phyloP scores from a whole-genome alignment of 495 filamentous ascomycete species.

The Patellaria atrata region DNA sequence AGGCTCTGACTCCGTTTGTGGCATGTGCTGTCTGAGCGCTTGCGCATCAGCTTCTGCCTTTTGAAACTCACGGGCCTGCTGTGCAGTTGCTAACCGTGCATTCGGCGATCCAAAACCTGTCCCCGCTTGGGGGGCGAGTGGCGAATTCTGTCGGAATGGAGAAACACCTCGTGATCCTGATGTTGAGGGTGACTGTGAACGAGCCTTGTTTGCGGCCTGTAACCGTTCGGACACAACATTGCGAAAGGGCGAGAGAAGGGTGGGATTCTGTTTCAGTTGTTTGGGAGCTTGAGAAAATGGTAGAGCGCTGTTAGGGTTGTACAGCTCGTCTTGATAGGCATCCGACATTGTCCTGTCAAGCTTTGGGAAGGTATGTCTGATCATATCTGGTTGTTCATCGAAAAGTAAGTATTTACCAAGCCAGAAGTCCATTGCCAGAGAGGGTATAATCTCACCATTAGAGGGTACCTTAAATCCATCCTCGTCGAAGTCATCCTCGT shows the following conservation, averaged over 20 bases:
- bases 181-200: constrained; percentile 39
- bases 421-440: constrained; percentile 30
- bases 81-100: constrained; percentile 38
- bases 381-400: constrained; percentile 23
- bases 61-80: constrained; percentile 43
- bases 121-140: constrained; percentile 37
- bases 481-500: constrained; percentile 40
- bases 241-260: constrained; percentile 40
- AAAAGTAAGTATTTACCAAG: constrained; percentile 48
- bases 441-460: constrained; percentile 21
- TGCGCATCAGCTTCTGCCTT: constrained; percentile 44
- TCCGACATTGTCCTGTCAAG: constrained; percentile 78
- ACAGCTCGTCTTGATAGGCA: constrained; percentile 72
- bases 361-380: constrained; percentile 45
- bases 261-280: constrained; percentile 28
- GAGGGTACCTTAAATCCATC: constrained; percentile 21
- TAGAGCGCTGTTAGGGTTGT: constrained; percentile 51
- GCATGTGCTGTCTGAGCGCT: constrained; percentile 25
- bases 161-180: constrained; percentile 53
- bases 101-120: constrained; percentile 26
- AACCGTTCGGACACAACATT: constrained; percentile 59
- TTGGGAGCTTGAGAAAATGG: constrained; percentile 24
- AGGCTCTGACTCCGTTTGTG: constrained; percentile 41
- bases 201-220: constrained; percentile 60
- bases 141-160: constrained; percentile 69